These are phyloP conservation scores for Gossypium sturtianum DNA, from an alignment of 345 rosid genomes.

Conservation along the genomic window DNA sequence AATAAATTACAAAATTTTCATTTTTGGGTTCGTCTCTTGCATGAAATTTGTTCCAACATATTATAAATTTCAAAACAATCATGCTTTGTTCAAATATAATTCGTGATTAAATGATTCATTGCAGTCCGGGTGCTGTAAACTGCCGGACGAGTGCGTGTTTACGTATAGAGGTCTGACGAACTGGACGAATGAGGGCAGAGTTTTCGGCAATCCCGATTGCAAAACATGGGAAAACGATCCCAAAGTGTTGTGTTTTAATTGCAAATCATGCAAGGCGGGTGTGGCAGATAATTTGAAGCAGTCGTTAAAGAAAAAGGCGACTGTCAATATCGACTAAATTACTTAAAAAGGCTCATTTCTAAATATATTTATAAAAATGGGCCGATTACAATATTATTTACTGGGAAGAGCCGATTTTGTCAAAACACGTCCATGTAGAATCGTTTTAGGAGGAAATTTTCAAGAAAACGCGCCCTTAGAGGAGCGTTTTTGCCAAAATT, in stretches of 20 bases:
- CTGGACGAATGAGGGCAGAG: slow-evolving; percentile 40
- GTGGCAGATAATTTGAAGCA: slow-evolving; percentile 58
- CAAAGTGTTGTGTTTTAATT: slow-evolving; percentile 50
- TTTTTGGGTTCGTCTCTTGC: no score
- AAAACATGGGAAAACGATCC: slow-evolving; percentile 34
- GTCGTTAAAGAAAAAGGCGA: slow-evolving; percentile 60
- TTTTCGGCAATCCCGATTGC: slow-evolving; percentile 39
- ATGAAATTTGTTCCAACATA: no score
- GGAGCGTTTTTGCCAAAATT: no score
- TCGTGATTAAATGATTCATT: not conserved
- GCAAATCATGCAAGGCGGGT: slow-evolving; percentile 87
- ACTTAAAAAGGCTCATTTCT: no score
- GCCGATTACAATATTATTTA: no score
- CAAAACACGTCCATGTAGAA: no score
- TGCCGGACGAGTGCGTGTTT: slow-evolving; percentile 62
- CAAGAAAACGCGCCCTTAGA: no score
- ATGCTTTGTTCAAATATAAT: no score
- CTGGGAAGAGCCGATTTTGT: fast-evolving
- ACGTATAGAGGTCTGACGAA: slow-evolving; percentile 40
- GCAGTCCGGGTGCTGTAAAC: slow-evolving; percentile 94
- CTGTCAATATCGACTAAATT: not conserved
- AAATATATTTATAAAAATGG: no score
- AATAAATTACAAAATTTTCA: no score
- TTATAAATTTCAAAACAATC: no score
- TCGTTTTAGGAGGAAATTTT: no score